Base-by-base conservation (phyloP, 140 eudicot species). In the Stevia rebaudiana region DNA sequence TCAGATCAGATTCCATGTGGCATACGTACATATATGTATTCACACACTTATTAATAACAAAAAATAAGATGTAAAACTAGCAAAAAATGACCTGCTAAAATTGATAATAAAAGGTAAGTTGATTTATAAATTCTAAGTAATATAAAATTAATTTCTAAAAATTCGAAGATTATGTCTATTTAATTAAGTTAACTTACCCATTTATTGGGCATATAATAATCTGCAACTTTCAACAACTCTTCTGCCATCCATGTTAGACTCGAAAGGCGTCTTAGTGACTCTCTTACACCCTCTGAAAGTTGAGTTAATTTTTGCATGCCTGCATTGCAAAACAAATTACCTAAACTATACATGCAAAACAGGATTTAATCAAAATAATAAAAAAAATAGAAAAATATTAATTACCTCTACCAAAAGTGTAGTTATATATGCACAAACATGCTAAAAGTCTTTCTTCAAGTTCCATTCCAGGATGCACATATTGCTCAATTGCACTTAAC, bases 231-330 rank as follows among this genome's bases (percentile, higher is more conserved):
- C 36, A 88, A 81, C 65, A 88, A 63, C 55, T 88, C 96, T 47
- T 85, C 96, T 18, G 96, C 94, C 96, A 88, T 85, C 96, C 96
- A 88, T 19, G 90, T 78, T 19, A 80, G 66, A 50, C 79, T 76
- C 5, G 96, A 85, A 22, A 88, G 81, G 44, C 96, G 87, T 67
- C 96, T 76, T 15, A 88, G 76, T 42, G 96, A 88, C 78, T 88
- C 96, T 62, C 88, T 58, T 53, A 88, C 96, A 35, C 94, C 94
- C 70, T 88, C 96, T 22, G 96, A 80, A 65, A 88, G 80, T 61
- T 80, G 79, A 40, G 83, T 77, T 65, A 85, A 78, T 66, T 82
- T 88, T 68, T 82, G 90, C 96, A 85, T 88, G 55, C 90, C 96
- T 88, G 70, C 69, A 22, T 31, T 36, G 48, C 30, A 61, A 35